These are phyloP conservation scores for Hepatocystis sp. DNA, from an alignment of 169 alveolate genomes.

Conservation along the genomic window DNA sequence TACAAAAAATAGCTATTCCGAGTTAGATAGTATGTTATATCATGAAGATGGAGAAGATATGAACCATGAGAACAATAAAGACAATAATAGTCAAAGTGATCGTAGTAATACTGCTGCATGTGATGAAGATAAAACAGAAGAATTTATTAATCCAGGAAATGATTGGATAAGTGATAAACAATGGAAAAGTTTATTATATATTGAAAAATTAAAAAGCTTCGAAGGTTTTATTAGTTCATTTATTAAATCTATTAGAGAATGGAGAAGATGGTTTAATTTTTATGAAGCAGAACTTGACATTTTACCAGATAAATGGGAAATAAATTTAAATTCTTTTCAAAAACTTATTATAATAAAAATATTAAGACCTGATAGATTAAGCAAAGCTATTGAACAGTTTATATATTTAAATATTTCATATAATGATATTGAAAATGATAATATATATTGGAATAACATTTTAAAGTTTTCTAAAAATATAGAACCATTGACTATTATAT, in stretches of 20 bases:
- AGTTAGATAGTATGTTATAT: too few species aligned
- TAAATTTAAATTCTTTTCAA: conserved; percentile 72
- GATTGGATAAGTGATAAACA: conserved; percentile 74
- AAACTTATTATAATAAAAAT: conserved; percentile 69
- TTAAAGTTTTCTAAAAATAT: conserved; percentile 44
- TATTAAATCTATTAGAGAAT: conserved; percentile 75
- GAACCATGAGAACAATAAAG: too few species aligned
- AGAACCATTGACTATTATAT: conserved; percentile 56
- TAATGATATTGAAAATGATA: conserved; percentile 60
- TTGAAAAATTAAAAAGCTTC: conserved; percentile 68
- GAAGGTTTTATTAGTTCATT: conserved; percentile 73
- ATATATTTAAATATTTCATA: conserved; percentile 36
- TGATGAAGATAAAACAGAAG: conserved; percentile 27
- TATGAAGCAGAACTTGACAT: conserved; percentile 62
- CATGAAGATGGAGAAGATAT: too few species aligned
- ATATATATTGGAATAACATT: conserved; percentile 57
- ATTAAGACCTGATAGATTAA: conserved; percentile 76
- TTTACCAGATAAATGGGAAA: conserved; percentile 77
- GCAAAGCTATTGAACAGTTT: conserved; percentile 68
- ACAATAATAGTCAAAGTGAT: too few species aligned
- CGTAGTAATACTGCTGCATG: conserved; percentile 9
- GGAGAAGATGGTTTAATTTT: conserved; percentile 76
- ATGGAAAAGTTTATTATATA: conserved; percentile 56
- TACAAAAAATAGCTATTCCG: too few species aligned
- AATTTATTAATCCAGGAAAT: conserved; percentile 62